Evolutionary conservation across 2,329 filamentous ascomycete species (phyloP), one percentile per base, ranked within the genome.

Genomic region (Geoglossum cookeanum): DNA sequence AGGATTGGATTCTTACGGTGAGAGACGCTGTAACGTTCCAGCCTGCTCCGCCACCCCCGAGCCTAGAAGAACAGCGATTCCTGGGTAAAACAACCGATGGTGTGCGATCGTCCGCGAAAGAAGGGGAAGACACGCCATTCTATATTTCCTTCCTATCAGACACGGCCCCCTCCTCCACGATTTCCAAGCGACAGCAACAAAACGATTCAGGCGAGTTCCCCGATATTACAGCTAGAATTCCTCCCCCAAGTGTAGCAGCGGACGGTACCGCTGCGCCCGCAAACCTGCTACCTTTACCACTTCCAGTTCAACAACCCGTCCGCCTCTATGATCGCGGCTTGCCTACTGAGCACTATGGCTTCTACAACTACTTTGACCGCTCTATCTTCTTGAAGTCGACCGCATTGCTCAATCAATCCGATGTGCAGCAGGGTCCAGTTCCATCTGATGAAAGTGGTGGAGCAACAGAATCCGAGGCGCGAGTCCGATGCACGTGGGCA

Each of bases 291-390:
- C 49, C 42, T 6, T 45, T 17, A 2, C 86, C 89, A 0, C 74
- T 78, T 6, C 79, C 85, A 0, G 70, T 75, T 0, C 71, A 73
- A 59, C 92, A 97, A 65, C 91, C 88, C 0, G 74, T 97, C 11
- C 80, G 86, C 1, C 78, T 97, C 0, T 97, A 83, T 68, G 87
- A 97, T 67, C 85, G 89, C 22, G 89, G 85, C 17, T 74, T 85
- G 32, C 72, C 78, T 1, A 84, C 83, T 0, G 91, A 97, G 68
- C 88, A 95, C 70, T 96, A 94, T 68, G 88, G 87, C 1, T 96
- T 96, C 71, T 96, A 95, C 71, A 86, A 79, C 0, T 94, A 95
- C 73, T 97, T 86, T 69, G 83, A 89, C 70, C 87, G 89, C 62
- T 85, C 84, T 7, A 87, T 94, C 61, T 94, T 91, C 72, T 75